Percentiles rank a stretch among this genome's conserved stretches.
phyloP scores from a whole-genome alignment of 2,329 filamentous ascomycete genomes.

The Pleoardoris graminearum region DNA sequence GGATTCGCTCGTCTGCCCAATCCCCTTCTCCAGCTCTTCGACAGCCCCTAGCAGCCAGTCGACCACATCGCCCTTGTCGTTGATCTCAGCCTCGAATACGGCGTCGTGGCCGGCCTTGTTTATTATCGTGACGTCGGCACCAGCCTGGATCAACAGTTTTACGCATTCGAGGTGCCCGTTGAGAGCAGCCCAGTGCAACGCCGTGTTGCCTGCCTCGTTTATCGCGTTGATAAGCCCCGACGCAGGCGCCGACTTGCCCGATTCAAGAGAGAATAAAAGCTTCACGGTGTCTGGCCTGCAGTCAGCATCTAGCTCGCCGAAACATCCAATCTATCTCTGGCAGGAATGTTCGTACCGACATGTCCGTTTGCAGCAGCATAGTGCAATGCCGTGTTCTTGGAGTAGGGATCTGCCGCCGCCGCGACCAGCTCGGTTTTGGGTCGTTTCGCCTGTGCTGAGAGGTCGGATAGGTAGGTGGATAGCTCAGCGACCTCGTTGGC shows the following conservation, averaged over 20 bases:
- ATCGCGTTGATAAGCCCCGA: slow-evolving; percentile 63
- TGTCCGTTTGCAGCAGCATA: slow-evolving; percentile 94
- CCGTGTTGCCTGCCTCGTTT: slow-evolving; percentile 86
- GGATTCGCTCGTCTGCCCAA: slow-evolving; percentile 43
- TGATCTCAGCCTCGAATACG: slow-evolving; percentile 55
- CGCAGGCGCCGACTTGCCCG: slow-evolving; percentile 25
- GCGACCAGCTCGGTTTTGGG: slow-evolving; percentile 65
- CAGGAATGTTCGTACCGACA: slow-evolving; percentile 57
- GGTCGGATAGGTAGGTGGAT: slow-evolving; percentile 58
- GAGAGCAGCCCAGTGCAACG: slow-evolving; percentile 90
- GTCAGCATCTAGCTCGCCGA: slow-evolving; percentile 22
- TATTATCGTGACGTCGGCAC: slow-evolving; percentile 75
- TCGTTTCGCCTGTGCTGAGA: slow-evolving; percentile 65
- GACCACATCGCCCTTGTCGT: slow-evolving; percentile 54
- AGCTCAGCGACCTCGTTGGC: slow-evolving; percentile 75
- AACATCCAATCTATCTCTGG: slow-evolving; percentile 1
- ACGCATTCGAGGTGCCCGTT: slow-evolving; percentile 84
- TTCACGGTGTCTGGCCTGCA: slow-evolving; percentile 38
- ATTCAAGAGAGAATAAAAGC: slow-evolving; percentile 44
- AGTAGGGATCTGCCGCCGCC: slow-evolving; percentile 72
- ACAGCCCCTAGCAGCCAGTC: slow-evolving; percentile 53
- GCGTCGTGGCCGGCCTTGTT: slow-evolving; percentile 80
- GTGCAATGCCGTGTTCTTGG: slow-evolving; percentile 79
- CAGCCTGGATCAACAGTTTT: slow-evolving; percentile 73
- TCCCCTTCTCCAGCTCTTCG: slow-evolving; percentile 46